These are phyloP conservation scores for Diutina pseudorugosa DNA, from an alignment of 1,139 yeast species.

Conservation along the genomic window DNA sequence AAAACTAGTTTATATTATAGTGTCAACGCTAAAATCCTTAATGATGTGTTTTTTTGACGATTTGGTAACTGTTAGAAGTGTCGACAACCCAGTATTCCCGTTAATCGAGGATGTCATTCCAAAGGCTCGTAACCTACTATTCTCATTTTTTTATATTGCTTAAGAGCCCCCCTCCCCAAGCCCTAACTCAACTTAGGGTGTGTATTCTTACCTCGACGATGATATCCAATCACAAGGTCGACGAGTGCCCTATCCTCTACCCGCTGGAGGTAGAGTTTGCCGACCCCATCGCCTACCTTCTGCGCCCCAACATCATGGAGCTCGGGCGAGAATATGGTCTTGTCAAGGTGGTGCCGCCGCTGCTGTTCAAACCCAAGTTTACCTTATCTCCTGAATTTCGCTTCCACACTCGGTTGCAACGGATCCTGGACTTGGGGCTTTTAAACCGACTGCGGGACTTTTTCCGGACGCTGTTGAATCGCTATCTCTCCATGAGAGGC, in stretches of 20 bases:
- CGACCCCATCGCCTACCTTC: conserved; percentile 51
- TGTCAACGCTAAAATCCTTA: no score
- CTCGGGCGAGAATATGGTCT: conserved; percentile 53
- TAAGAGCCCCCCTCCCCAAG: not conserved
- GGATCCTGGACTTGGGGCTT: conserved; percentile 49
- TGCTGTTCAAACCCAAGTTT: conserved; percentile 35
- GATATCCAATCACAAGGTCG: not conserved
- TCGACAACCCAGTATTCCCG: no score
- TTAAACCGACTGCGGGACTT: conserved; percentile 49
- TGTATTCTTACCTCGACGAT: not conserved
- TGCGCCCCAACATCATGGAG: conserved; percentile 34
- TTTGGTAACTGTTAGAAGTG: no score
- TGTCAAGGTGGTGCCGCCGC: conserved; percentile 55
- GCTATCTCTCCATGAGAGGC: conserved; percentile 39
- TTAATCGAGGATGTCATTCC: not conserved
- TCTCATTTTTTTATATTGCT: not conserved
- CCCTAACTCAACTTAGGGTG: not conserved
- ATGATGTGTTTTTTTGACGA: no score
- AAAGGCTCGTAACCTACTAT: not conserved
- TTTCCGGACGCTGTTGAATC: conserved; percentile 46
- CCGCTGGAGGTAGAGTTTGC: conserved; percentile 45
- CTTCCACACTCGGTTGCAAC: conserved; percentile 57
- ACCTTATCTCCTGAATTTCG: conserved; percentile 41
- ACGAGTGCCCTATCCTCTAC: conserved; percentile 30
- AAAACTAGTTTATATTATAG: no score